Conservation (phyloP, 1,284 basidiomycete species). For the Schizophyllum amplum region DNA sequence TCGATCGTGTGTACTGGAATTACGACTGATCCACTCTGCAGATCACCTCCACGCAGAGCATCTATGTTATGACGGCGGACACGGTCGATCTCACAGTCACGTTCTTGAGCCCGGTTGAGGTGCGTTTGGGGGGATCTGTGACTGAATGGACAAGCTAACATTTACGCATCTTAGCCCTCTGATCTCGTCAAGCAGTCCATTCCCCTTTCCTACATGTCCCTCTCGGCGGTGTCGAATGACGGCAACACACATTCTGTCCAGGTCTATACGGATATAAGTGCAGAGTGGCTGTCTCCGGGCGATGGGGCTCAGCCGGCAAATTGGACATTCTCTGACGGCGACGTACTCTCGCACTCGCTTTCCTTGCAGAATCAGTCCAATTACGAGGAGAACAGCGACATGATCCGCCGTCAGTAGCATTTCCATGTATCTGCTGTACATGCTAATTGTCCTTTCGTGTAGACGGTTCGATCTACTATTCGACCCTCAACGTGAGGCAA, state of each 20-base stretch:
- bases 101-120: conserved; percentile 14
- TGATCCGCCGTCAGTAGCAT: conserved; percentile 43
- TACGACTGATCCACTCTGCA: not conserved
- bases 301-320: conserved; percentile 42
- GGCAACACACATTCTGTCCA: conserved; percentile 46
- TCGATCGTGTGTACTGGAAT: not conserved
- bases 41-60: conserved; percentile 13
- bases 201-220: conserved; percentile 52
- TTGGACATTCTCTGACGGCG: conserved; percentile 41
- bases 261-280: conserved; percentile 58
- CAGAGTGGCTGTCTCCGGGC: conserved; percentile 53
- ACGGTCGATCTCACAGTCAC: conserved; percentile 13
- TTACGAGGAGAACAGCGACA: conserved; percentile 48
- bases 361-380: conserved; percentile 37
- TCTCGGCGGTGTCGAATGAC: conserved; percentile 48
- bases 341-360: conserved; percentile 47
- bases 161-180: conserved; percentile 30
- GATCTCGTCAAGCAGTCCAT: conserved; percentile 52
- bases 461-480: conserved; percentile 61
- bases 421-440: not conserved
- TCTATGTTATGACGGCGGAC: conserved; percentile 14
- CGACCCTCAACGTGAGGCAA: conserved; percentile 35
- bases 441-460: conserved; percentile 1
- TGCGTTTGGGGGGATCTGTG: not conserved
- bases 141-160: not conserved